Conservation (phyloP, 257 asterid genomes). For the Plantago major region DNA sequence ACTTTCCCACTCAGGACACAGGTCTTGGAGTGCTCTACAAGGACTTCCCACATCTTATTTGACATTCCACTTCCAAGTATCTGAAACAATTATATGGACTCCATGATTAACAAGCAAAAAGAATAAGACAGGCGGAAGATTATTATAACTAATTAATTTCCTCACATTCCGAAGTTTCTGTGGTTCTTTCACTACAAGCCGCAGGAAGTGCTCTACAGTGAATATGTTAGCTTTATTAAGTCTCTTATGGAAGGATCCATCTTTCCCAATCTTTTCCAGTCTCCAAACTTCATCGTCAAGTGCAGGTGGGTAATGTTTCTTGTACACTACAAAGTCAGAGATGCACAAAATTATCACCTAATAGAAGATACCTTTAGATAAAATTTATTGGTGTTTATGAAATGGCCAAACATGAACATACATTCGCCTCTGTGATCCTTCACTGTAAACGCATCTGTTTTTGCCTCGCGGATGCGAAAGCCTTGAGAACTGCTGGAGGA, state of each 20-base stretch:
- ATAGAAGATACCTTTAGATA: constrained; percentile 3
- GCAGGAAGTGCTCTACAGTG: constrained; percentile 84
- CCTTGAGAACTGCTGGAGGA: constrained; percentile 59
- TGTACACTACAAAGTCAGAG: constrained; percentile 65
- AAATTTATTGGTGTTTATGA: constrained; percentile 5
- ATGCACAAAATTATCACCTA: constrained; percentile 16
- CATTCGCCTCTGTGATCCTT: constrained; percentile 99
- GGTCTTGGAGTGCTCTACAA: constrained; percentile 89
- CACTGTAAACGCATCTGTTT: constrained; percentile 90
- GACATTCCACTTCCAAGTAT: constrained; percentile 97
- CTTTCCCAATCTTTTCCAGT: constrained; percentile 93
- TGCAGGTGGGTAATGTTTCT: constrained; percentile 97
- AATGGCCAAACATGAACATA: constrained; percentile 31
- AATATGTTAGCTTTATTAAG: constrained; percentile 67
- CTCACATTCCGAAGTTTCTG: constrained; percentile 83
- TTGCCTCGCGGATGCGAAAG: constrained; percentile 78
- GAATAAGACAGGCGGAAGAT: constrained; percentile 2
- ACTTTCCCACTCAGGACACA: constrained; percentile 84
- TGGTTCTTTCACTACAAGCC: constrained; percentile 64
- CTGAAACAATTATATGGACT: constrained; percentile 34
- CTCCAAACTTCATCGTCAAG: constrained; percentile 94
- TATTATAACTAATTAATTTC: constrained; percentile 9
- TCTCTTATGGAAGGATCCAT: constrained; percentile 95
- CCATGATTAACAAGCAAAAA: constrained; percentile 10
- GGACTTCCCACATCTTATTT: constrained; percentile 95